These are phyloP conservation scores for Castanea crenata DNA, from an alignment of 306 rosid species.

Conservation along the genomic window DNA sequence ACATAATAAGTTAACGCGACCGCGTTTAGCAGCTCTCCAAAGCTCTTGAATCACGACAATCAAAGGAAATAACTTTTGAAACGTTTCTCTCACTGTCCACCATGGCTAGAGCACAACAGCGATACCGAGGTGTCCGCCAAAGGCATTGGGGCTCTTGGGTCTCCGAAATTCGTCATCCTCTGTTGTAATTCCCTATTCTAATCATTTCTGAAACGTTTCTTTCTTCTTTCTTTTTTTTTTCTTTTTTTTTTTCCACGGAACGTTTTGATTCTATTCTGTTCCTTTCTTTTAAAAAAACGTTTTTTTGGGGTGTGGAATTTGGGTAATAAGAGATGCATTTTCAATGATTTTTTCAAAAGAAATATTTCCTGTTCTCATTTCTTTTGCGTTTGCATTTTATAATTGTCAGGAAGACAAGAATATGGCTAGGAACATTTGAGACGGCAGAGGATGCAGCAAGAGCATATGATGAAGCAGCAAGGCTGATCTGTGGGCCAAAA, in stretches of 20 bases:
- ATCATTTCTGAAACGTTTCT: not conserved
- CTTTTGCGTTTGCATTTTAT: not conserved
- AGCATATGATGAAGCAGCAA: slow-evolving; percentile 93
- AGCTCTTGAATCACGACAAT: not conserved
- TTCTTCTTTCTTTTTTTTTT: not conserved
- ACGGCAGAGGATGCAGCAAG: slow-evolving; percentile 87
- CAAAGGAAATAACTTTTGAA: too few species aligned
- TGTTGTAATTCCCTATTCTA: slow-evolving; percentile 22
- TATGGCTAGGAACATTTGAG: slow-evolving; percentile 85
- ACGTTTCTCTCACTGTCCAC: slow-evolving; percentile 1
- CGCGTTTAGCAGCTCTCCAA: not conserved
- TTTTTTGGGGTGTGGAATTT: not conserved
- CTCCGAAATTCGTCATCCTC: slow-evolving; percentile 72
- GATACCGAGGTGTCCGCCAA: slow-evolving; percentile 75
- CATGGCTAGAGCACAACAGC: slow-evolving; percentile 75
- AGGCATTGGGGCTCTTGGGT: slow-evolving; percentile 96
- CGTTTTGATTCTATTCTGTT: not conserved
- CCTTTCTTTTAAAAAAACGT: not conserved
- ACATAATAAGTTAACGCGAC: too few species aligned
- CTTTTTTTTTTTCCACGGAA: not conserved
- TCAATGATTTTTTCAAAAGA: not conserved
- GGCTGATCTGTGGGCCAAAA: slow-evolving; percentile 74
- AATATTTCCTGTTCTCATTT: not conserved
- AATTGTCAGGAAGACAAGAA: slow-evolving; percentile 61
- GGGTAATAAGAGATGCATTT: not conserved